phyloP scores from a whole-genome alignment of 768 basidiomycete species.

The Xerocomus brunneocitrinus region DNA sequence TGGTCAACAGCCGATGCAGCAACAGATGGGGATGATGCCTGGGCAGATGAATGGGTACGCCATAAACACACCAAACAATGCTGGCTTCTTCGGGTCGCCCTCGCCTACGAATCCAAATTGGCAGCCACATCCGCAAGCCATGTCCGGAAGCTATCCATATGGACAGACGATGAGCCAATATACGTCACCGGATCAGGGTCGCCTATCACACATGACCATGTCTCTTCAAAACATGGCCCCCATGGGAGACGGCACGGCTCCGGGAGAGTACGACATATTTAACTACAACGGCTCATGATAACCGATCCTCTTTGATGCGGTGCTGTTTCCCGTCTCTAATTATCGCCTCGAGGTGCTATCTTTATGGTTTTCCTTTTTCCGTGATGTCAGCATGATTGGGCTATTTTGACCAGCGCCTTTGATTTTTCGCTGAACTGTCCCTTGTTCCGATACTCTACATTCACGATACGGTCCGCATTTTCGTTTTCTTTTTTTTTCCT shows the following conservation, averaged over 20 bases:
- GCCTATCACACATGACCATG: constrained; percentile 50
- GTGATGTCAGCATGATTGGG: constrained; percentile 6
- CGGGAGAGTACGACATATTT: constrained; percentile 54
- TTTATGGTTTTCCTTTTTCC: constrained; percentile 12
- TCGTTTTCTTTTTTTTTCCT: constrained; percentile 1
- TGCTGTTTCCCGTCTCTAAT: constrained; percentile 18
- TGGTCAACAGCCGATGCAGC: constrained; percentile 51
- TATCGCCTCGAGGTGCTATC: constrained; percentile 25
- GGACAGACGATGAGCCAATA: constrained; percentile 26
- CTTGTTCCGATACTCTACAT: constrained; percentile 16
- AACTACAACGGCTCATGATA: constrained; percentile 49
- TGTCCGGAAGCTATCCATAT: constrained; percentile 29
- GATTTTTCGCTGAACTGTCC: neutral
- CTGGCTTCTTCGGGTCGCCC: constrained; percentile 25
- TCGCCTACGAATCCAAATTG: constrained; percentile 25
- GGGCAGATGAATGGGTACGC: constrained; percentile 34
- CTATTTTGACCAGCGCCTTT: neutral
- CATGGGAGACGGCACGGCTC: constrained; percentile 36
- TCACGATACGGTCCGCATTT: neutral
- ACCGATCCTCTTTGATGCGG: constrained; percentile 7
- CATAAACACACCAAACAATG: constrained; percentile 37
- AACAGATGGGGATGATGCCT: constrained; percentile 30
- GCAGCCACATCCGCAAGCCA: constrained; percentile 26
- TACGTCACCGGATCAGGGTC: constrained; percentile 26
- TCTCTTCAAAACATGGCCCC: constrained; percentile 43